Percentiles rank a stretch among this genome's conserved stretches.
phyloP scores from a whole-genome alignment of 208 protist genomes.

The Trichomonas tenax region DNA sequence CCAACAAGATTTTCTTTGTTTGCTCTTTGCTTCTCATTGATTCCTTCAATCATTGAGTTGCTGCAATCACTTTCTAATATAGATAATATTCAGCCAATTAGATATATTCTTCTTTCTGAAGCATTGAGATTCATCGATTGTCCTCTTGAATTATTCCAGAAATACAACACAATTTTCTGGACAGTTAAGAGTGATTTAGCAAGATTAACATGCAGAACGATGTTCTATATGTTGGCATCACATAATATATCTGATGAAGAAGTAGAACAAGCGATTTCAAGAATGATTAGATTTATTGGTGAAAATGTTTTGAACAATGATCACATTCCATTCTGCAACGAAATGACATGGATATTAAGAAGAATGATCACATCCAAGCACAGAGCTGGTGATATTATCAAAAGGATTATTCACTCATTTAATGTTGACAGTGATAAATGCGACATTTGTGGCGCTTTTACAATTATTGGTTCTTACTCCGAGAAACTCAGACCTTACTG shows the following conservation, averaged over 20 bases:
- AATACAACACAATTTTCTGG: background rate
- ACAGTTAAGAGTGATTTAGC: background rate
- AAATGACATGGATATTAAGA: background rate
- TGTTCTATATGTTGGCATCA: background rate
- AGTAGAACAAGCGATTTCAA: background rate
- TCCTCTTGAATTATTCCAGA: background rate
- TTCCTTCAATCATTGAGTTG: background rate
- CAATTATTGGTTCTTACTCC: background rate
- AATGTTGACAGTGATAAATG: background rate
- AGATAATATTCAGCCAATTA: background rate
- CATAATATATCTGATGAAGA: background rate
- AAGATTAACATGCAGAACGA: background rate
- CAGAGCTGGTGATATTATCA: background rate
- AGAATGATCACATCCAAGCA: background rate
- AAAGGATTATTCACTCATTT: background rate
- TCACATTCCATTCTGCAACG: background rate
- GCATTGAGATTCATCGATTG: background rate
- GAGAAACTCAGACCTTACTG: background rate
- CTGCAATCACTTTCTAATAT: background rate
- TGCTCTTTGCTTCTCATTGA: background rate
- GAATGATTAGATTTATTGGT: background rate
- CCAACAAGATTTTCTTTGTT: background rate
- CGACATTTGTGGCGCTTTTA: background rate
- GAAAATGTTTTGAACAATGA: background rate
- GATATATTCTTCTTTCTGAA: background rate